phyloP scores from a whole-genome alignment of 2,329 filamentous ascomycete species.

The Pseudodiploospora longispora region DNA sequence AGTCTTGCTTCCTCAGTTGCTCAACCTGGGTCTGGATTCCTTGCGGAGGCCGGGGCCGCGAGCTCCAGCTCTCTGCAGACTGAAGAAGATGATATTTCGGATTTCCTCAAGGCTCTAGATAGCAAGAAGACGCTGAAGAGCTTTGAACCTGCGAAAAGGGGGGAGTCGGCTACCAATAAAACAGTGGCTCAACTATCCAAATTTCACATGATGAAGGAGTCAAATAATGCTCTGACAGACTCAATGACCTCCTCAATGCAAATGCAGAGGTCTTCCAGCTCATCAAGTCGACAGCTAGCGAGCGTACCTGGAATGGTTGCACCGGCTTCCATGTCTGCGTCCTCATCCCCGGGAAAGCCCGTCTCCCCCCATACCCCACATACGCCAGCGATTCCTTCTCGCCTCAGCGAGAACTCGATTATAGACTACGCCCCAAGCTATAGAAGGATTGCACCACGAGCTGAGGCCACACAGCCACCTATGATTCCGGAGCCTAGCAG shows the following conservation, averaged over 20 bases:
- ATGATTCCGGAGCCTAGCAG: slow-evolving; percentile 24
- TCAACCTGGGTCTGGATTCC: slow-evolving; percentile 69
- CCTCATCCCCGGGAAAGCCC: slow-evolving; percentile 83
- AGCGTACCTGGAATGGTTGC: slow-evolving; percentile 60
- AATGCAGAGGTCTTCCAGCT: slow-evolving; percentile 72
- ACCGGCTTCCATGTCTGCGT: slow-evolving; percentile 70
- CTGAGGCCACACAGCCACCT: slow-evolving; percentile 16
- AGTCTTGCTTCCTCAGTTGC: slow-evolving; percentile 62
- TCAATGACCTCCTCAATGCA: slow-evolving; percentile 88
- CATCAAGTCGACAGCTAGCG: slow-evolving; percentile 53
- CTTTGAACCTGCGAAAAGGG: slow-evolving; percentile 60
- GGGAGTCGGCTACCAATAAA: slow-evolving; percentile 63
- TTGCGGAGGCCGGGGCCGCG: slow-evolving; percentile 61
- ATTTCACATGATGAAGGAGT: slow-evolving; percentile 84
- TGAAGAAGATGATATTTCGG: slow-evolving; percentile 88
- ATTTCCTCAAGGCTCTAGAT: slow-evolving; percentile 85
- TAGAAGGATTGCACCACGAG: slow-evolving; percentile 22
- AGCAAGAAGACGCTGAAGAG: slow-evolving; percentile 78
- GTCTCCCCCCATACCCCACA: slow-evolving; percentile 86
- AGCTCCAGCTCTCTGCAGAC: slow-evolving; percentile 60
- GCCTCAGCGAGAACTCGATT: slow-evolving; percentile 86
- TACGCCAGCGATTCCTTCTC: slow-evolving; percentile 85
- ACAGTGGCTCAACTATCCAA: slow-evolving; percentile 74
- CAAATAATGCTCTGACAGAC: slow-evolving; percentile 80
- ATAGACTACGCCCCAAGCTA: slow-evolving; percentile 24